Conservation (phyloP, 225 moss, liverwort and hornwort species). For the Physcomitrium patens region DNA sequence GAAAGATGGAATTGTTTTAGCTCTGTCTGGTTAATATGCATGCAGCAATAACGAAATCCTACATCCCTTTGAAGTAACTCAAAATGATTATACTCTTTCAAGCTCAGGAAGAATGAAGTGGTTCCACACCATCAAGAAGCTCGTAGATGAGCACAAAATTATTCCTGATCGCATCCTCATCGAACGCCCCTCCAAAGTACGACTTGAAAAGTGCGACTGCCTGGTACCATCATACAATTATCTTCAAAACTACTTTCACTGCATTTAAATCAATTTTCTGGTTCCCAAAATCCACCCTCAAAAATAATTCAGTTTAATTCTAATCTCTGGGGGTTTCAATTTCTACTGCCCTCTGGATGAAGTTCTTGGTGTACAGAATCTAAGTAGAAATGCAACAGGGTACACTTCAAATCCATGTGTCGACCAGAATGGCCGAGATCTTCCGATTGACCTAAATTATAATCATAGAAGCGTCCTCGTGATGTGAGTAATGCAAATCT, state of each 20-base stretch:
- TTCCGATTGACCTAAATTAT: slow-evolving; percentile 17
- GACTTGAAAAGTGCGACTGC: slow-evolving; percentile 75
- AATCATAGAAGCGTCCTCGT: background rate
- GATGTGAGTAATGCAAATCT: background rate
- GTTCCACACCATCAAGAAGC: slow-evolving; percentile 63
- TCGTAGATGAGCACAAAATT: slow-evolving; percentile 77
- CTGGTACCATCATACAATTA: slow-evolving; percentile 36
- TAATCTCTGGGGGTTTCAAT: background rate
- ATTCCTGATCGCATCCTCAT: slow-evolving; percentile 74
- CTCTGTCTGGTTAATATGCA: background rate
- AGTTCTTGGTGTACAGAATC: background rate
- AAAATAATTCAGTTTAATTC: slow-evolving; percentile 10
- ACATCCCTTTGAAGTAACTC: background rate
- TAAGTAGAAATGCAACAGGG: too few relatives aligned
- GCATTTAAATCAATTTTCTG: background rate
- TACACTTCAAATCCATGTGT: background rate
- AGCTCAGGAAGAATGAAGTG: background rate
- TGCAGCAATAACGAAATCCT: background rate
- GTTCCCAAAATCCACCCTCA: background rate
- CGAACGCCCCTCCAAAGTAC: slow-evolving; percentile 70
- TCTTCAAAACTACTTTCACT: slow-evolving; percentile 25
- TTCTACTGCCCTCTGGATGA: background rate
- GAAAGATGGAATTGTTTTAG: background rate
- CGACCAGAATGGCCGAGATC: background rate
- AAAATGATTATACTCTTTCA: background rate